These are phyloP conservation scores for Flaveria sonorensis DNA, from an alignment of 129 eudicot species.

Conservation along the genomic window DNA sequence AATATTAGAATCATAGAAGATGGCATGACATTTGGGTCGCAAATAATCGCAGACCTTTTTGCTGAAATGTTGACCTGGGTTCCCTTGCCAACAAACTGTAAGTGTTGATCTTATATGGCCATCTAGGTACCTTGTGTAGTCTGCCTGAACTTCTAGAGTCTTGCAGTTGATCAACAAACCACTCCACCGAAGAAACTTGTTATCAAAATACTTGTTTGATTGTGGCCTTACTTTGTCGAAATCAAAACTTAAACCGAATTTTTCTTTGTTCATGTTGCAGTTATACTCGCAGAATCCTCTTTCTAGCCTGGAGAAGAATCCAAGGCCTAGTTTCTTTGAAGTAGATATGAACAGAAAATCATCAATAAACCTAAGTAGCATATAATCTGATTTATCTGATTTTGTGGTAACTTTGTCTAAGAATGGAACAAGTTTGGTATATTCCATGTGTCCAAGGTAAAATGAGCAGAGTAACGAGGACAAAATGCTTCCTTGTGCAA, in stretches of 20 bases:
- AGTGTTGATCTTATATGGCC: constrained; percentile 71
- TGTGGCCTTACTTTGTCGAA: constrained; percentile 14
- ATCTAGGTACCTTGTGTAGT: constrained; percentile 78
- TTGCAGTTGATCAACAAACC: constrained; percentile 79
- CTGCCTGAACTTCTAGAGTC: constrained; percentile 95
- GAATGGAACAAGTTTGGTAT: constrained; percentile 53
- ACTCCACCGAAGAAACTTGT: constrained; percentile 81
- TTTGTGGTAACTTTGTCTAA: constrained; percentile 40
- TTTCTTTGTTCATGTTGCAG: constrained; percentile 71
- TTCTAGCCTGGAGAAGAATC: constrained; percentile 62
- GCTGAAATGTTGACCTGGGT: constrained; percentile 50
- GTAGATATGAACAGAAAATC: constrained; percentile 80
- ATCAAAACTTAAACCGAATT: constrained; percentile 68
- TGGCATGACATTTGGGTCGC: constrained; percentile 84
- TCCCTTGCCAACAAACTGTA: constrained; percentile 54
- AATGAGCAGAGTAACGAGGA: constrained; percentile 85
- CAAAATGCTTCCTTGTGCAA: constrained; percentile 91
- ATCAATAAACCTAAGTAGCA: constrained; percentile 71
- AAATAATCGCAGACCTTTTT: constrained; percentile 61
- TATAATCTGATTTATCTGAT: constrained; percentile 22
- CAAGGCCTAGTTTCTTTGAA: constrained; percentile 66
- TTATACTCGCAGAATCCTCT: constrained; percentile 80
- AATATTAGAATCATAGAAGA: constrained; percentile 78
- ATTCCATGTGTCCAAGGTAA: constrained; percentile 83
- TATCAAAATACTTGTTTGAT: constrained; percentile 53